These are phyloP conservation scores for Neoboletus brunneissimus DNA, from an alignment of 768 basidiomycete genomes.

Conservation along the genomic window DNA sequence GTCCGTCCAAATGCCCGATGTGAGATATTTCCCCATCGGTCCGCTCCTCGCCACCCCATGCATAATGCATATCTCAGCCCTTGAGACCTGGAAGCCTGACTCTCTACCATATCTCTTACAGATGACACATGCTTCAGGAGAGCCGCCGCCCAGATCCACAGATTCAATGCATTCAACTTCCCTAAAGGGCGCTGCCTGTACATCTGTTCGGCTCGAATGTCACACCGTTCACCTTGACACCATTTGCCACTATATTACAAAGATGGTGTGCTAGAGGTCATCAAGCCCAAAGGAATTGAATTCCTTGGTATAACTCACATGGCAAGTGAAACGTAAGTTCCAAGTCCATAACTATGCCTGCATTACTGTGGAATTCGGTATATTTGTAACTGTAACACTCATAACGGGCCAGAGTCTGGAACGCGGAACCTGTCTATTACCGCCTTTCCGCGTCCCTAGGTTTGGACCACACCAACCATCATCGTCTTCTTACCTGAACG, in stretches of 20 bases:
- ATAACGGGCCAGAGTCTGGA: not conserved
- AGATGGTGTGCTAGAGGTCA: not conserved
- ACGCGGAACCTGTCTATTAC: not conserved
- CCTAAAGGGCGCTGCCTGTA: not conserved
- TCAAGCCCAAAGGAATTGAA: not conserved
- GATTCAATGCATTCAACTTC: not conserved
- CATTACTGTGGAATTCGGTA: not conserved
- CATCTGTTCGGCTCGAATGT: not conserved
- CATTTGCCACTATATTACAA: too few relatives aligned
- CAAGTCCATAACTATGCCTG: not conserved
- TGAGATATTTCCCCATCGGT: too few relatives aligned
- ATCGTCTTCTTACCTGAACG: not conserved
- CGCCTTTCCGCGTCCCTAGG: not conserved
- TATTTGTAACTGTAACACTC: not conserved
- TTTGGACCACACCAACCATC: not conserved
- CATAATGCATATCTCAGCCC: too few relatives aligned
- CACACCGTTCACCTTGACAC: not conserved
- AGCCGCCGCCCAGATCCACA: not conserved
- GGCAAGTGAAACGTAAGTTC: not conserved
- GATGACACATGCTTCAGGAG: not conserved
- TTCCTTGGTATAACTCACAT: not conserved
- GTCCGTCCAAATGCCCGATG: too few relatives aligned
- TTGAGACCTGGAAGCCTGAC: not conserved
- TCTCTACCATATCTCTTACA: not conserved
- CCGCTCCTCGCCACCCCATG: too few relatives aligned